Conservation (phyloP, 495 filamentous ascomycete genomes). For the Astrothelium subdiscretum region DNA sequence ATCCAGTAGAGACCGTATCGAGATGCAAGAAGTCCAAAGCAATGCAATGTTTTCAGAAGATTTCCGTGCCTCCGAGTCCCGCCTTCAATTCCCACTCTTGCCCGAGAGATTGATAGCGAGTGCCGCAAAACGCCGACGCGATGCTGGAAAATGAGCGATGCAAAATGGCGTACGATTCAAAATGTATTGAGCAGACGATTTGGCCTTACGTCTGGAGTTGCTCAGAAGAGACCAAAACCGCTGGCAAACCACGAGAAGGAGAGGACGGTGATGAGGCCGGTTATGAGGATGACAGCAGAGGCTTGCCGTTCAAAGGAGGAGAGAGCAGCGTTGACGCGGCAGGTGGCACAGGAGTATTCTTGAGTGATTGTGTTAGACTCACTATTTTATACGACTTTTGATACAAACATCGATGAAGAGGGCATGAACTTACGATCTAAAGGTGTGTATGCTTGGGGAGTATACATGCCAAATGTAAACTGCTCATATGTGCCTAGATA, state of each 20-base stretch:
- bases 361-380: constrained; percentile 10
- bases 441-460: constrained; percentile 50
- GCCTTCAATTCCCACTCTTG: neutral
- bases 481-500: constrained; percentile 54
- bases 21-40: neutral
- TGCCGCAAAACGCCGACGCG: neutral
- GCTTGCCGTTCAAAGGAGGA: constrained; percentile 51
- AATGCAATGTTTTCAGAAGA: neutral
- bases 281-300: constrained; percentile 57
- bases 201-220: neutral
- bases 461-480: constrained; percentile 76
- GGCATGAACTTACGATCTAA: constrained; percentile 20
- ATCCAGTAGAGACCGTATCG: neutral
- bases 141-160: neutral
- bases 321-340: constrained; percentile 47
- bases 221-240: constrained; percentile 48
- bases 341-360: constrained; percentile 55
- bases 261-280: constrained; percentile 60
- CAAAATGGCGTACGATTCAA: neutral
- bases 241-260: constrained; percentile 84
- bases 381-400: constrained; percentile 25
- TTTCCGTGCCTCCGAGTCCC: neutral
- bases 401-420: neutral
- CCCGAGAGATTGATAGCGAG: neutral
- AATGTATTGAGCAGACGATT: neutral